These are phyloP conservation scores for Talaromyces sp. DNA, from an alignment of 2,329 filamentous ascomycete genomes.

Conservation along the genomic window DNA sequence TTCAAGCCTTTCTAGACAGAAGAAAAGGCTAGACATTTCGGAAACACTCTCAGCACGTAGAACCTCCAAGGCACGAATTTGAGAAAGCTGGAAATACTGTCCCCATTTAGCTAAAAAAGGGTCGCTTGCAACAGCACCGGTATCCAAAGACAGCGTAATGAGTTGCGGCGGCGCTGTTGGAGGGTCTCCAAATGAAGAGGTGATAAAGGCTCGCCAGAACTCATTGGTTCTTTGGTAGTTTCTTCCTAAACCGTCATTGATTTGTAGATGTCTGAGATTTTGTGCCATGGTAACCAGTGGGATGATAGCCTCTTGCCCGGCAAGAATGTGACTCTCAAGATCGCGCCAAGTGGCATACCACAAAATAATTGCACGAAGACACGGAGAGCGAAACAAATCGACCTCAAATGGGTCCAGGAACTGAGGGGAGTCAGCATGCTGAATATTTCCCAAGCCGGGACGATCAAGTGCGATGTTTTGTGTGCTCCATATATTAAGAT, in stretches of 20 bases:
- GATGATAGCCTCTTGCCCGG: not conserved
- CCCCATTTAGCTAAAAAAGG: not conserved
- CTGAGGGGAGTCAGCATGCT: not conserved
- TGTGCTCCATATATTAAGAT: not conserved
- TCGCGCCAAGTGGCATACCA: not conserved
- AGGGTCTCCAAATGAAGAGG: not conserved
- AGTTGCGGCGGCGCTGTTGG: not conserved
- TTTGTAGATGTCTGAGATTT: not conserved
- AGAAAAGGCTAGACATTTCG: not conserved
- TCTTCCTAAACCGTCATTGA: not conserved
- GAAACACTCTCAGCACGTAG: not conserved
- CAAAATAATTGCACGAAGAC: not conserved
- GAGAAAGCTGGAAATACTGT: not conserved
- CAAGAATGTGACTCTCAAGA: not conserved
- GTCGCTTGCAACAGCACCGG: not conserved
- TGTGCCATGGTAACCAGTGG: not conserved
- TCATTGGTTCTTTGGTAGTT: not conserved
- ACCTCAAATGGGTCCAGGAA: not conserved
- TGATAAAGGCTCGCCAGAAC: not conserved
- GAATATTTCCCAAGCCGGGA: not conserved
- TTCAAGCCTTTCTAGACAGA: not conserved
- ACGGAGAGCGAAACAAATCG: not conserved
- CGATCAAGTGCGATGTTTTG: not conserved
- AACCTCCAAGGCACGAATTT: not conserved
- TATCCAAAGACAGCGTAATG: not conserved